These are phyloP conservation scores for Coemansia sp. DNA, from an alignment of 192 early-diverging fungal species.

Conservation along the genomic window DNA sequence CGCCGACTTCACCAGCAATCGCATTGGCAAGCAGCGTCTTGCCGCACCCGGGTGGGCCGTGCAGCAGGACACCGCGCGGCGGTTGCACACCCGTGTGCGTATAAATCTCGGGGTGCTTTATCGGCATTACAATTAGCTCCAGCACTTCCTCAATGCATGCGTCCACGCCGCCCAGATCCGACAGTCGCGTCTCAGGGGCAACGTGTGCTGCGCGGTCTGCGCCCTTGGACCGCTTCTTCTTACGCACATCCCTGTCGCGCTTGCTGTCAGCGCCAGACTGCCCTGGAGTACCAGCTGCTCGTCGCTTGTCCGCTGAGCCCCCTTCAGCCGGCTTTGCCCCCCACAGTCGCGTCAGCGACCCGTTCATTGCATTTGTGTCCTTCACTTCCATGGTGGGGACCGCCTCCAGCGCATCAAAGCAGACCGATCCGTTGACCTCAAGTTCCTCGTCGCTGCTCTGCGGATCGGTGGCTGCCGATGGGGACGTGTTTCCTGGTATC, in stretches of 20 bases:
- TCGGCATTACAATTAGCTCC: constrained; percentile 88
- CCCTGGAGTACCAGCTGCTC: neutral
- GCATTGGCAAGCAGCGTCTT: constrained; percentile 95
- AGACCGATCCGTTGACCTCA: constrained; percentile 15
- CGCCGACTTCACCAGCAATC: constrained; percentile 88
- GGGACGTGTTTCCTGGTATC: neutral
- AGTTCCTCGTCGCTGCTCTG: constrained; percentile 29
- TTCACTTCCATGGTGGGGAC: constrained; percentile 42
- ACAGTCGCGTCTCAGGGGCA: constrained; percentile 58
- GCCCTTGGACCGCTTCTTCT: constrained; percentile 14
- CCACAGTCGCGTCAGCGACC: constrained; percentile 43
- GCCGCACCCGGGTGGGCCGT: constrained; percentile 96
- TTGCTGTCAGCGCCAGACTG: neutral
- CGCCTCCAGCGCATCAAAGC: constrained; percentile 25
- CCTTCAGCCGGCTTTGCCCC: constrained; percentile 5
- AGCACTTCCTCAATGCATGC: constrained; percentile 83
- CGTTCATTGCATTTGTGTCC: constrained; percentile 40
- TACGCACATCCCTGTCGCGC: constrained; percentile 3
- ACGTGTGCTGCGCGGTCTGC: constrained; percentile 8
- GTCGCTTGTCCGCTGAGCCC: constrained; percentile 1
- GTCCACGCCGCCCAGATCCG: constrained; percentile 90
- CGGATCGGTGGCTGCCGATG: neutral
- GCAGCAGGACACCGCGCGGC: constrained; percentile 88
- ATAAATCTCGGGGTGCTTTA: constrained; percentile 91
- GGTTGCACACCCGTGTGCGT: constrained; percentile 89